Conservation (phyloP, 345 rosid genomes). For the Corymbia maculata region DNA sequence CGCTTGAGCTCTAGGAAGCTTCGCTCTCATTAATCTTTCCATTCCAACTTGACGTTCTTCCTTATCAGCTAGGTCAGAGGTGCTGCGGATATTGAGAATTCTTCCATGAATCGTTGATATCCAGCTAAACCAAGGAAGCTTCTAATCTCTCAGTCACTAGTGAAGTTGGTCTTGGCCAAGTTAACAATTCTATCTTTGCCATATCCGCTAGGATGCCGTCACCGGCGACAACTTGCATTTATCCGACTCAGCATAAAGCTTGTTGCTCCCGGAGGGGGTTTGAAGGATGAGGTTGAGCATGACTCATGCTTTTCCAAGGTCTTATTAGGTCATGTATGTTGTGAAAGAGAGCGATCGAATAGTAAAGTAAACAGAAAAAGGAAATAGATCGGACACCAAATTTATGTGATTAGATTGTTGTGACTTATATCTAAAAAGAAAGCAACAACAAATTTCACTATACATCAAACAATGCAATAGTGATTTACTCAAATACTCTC, state of each 20-base stretch:
- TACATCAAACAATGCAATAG: too few relatives aligned
- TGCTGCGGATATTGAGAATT: too few relatives aligned
- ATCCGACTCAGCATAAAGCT: neutral
- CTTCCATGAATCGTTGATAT: neutral
- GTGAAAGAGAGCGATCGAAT: accelerated
- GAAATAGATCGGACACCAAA: too few relatives aligned
- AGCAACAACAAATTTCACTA: too few relatives aligned
- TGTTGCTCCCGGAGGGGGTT: neutral
- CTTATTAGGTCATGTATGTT: too few relatives aligned
- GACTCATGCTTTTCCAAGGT: neutral
- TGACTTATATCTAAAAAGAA: too few relatives aligned
- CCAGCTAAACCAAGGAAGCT: neutral
- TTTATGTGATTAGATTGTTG: too few relatives aligned
- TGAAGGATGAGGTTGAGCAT: neutral
- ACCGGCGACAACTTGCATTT: neutral
- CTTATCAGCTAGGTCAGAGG: too few relatives aligned
- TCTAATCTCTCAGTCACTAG: neutral
- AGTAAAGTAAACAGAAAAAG: too few relatives aligned
- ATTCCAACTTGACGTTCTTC: neutral
- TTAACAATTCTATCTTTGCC: neutral
- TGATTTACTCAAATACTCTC: neutral
- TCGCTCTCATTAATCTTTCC: neutral
- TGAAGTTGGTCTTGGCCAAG: neutral
- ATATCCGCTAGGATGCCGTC: neutral
- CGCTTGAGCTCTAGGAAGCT: neutral